phyloP scores from a whole-genome alignment of 345 rosid genomes.

The Citrus medica region DNA sequence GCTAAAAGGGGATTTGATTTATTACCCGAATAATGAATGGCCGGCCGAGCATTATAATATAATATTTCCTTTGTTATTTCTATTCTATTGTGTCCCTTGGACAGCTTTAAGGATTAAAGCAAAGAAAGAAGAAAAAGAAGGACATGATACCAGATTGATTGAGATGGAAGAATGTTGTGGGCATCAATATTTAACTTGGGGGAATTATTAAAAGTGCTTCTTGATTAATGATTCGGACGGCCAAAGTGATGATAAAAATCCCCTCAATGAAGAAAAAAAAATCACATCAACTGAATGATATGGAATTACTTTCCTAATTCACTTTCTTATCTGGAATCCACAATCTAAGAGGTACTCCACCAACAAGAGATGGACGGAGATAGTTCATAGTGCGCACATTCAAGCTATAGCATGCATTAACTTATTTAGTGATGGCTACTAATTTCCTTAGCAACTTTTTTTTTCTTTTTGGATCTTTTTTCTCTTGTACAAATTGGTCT shows the following conservation, averaged over 20 bases:
- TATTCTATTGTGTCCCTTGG: not conserved
- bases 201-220: no score
- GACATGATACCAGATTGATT: not conserved
- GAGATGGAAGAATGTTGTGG: not conserved
- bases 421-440: no score
- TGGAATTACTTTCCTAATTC: not conserved
- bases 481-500: constrained; percentile 2
- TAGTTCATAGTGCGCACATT: no score
- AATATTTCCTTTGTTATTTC: no score
- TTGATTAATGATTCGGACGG: not conserved
- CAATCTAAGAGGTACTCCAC: constrained; percentile 11
- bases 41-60: no score
- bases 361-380: not conserved
- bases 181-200: not conserved
- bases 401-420: no score
- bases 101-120: not conserved
- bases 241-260: not conserved
- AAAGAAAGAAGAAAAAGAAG: not conserved
- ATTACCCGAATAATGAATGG: no score
- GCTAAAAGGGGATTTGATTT: no score
- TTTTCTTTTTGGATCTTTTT: no score
- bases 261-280: not conserved
- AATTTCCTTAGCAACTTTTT: no score
- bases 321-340: constrained; percentile 27
- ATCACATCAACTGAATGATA: constrained; percentile 3